These are phyloP conservation scores for Fusarium pseudocircinatum DNA, from an alignment of 2,329 filamentous ascomycete species.

Conservation along the genomic window DNA sequence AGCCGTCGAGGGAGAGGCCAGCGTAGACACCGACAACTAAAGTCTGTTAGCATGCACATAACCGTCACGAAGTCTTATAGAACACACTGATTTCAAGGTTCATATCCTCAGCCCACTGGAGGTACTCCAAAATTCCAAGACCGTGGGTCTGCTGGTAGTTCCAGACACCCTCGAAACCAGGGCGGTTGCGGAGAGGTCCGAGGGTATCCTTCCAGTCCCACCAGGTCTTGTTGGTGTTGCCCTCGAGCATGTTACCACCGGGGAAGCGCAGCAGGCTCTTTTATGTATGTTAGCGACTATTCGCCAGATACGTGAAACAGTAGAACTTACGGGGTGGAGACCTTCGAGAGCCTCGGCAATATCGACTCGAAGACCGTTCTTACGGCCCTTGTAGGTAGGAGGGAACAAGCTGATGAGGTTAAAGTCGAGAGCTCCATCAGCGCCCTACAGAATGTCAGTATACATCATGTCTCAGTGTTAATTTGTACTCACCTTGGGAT, in stretches of 20 bases:
- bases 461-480: accelerated
- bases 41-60: accelerated
- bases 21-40: conserved; percentile 66
- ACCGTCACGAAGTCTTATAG: accelerated
- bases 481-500: conserved; percentile 42
- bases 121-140: conserved; percentile 70
- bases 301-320: accelerated
- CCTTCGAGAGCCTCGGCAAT: conserved; percentile 62
- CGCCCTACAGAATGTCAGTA: conserved; percentile 40
- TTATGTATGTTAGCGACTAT: background rate
- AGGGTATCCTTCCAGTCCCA: conserved; percentile 66
- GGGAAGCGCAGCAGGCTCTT: conserved; percentile 70
- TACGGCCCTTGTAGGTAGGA: conserved; percentile 65
- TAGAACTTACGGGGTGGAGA: conserved; percentile 57
- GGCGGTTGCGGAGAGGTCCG: conserved; percentile 63
- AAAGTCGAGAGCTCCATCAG: conserved; percentile 60
- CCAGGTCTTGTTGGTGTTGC: conserved; percentile 52
- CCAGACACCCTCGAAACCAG: conserved; percentile 67
- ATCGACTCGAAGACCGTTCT: conserved; percentile 67
- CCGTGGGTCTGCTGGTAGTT: conserved; percentile 70
- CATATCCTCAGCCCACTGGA: conserved; percentile 69
- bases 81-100: conserved; percentile 58
- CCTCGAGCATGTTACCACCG: conserved; percentile 71
- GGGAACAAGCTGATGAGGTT: conserved; percentile 69
- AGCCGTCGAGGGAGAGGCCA: conserved; percentile 65